These are phyloP conservation scores for Chionographis japonica DNA, from an alignment of 106 monocot species.

Conservation along the genomic window DNA sequence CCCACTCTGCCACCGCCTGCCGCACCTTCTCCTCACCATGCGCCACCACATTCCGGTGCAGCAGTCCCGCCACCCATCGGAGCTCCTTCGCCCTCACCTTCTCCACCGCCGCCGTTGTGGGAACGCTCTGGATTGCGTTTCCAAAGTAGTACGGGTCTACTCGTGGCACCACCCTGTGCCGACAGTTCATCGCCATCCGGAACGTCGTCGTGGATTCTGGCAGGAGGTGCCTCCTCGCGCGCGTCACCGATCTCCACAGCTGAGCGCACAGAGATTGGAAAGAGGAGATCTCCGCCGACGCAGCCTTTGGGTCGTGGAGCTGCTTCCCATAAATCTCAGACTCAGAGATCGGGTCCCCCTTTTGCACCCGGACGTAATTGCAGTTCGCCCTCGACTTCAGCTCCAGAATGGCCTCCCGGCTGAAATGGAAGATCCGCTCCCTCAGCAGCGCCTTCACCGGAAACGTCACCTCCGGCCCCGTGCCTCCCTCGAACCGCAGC, in stretches of 20 bases:
- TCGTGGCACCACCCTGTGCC: conserved; percentile 53
- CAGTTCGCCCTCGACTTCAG: conserved; percentile 67
- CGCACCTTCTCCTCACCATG: conserved; percentile 35
- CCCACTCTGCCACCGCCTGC: conserved; percentile 51
- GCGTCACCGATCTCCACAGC: conserved; percentile 73
- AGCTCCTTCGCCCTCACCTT: conserved; percentile 44
- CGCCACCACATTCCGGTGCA: conserved; percentile 43
- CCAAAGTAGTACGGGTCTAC: conserved; percentile 69
- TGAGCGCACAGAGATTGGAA: conserved; percentile 86
- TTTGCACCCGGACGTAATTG: neutral
- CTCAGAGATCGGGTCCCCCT: neutral
- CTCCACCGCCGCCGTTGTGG: conserved; percentile 47
- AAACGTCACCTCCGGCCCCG: conserved; percentile 55
- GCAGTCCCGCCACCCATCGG: conserved; percentile 47
- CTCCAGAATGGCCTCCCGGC: conserved; percentile 26
- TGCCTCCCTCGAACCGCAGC: conserved; percentile 35
- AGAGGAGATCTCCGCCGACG: conserved; percentile 37
- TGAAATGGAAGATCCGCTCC: conserved; percentile 77
- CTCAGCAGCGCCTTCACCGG: conserved; percentile 37
- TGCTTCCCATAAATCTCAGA: conserved; percentile 24
- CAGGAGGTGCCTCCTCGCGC: conserved; percentile 44
- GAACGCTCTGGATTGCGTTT: conserved; percentile 91
- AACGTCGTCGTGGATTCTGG: conserved; percentile 34
- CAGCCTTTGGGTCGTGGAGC: conserved; percentile 24
- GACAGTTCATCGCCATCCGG: conserved; percentile 90